phyloP scores from a whole-genome alignment of 2,329 filamentous ascomycete species.

The Macroventuria anomochaeta region DNA sequence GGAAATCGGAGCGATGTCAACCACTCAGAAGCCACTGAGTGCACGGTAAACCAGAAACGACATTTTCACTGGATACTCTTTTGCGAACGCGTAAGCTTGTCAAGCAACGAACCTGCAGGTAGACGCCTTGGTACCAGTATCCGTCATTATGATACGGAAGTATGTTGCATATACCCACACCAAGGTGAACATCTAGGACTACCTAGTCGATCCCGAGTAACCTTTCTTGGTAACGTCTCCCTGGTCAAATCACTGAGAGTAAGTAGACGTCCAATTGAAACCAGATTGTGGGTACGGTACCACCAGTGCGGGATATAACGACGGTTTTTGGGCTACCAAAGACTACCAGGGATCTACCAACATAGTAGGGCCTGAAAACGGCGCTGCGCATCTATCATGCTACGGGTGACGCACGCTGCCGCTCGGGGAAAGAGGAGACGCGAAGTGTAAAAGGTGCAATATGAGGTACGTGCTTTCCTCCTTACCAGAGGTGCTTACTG shows the following conservation, averaged over 20 bases:
- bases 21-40: conserved; percentile 3
- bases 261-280: background rate
- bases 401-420: conserved; percentile 8
- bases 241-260: background rate
- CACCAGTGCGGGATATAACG: conserved; percentile 13
- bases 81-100: conserved; percentile 38
- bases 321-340: conserved; percentile 15
- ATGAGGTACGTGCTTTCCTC: conserved; percentile 21
- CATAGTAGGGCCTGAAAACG: conserved; percentile 20
- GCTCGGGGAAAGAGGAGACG: conserved; percentile 34
- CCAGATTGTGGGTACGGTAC: conserved; percentile 1
- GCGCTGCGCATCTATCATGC: conserved; percentile 25
- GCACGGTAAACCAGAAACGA: background rate
- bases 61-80: background rate
- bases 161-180: conserved; percentile 13
- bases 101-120: conserved; percentile 32
- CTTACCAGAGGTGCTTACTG: background rate
- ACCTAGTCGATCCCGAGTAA: conserved; percentile 5
- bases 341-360: conserved; percentile 21
- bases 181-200: conserved; percentile 3
- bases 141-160: conserved; percentile 23
- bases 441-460: conserved; percentile 21
- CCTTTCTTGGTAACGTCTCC: conserved; percentile 2
- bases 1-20: background rate
- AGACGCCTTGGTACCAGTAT: conserved; percentile 22